Percentiles rank a stretch among this genome's conserved stretches.
Conservation (phyloP, 495 filamentous ascomycete genomes). For the Podospora appendiculata region DNA sequence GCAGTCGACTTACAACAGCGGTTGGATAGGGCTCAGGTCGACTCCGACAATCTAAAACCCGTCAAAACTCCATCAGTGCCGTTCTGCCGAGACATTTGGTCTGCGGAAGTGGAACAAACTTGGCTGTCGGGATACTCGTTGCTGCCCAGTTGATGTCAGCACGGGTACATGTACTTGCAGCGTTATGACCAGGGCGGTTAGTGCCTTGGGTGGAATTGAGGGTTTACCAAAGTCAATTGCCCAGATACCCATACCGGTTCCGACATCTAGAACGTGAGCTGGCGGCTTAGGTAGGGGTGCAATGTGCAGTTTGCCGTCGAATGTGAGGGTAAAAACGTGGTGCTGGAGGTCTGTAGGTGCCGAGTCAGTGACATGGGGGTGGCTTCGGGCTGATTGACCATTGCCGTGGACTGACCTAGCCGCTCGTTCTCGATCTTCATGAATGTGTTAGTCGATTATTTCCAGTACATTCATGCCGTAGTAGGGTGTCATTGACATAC, state of each 20-base stretch:
- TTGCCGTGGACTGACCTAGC: background rate
- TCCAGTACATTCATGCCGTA: too few species aligned
- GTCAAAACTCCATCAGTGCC: too few species aligned
- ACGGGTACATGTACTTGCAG: background rate
- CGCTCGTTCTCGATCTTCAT: background rate
- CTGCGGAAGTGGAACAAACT: background rate
- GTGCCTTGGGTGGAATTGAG: background rate
- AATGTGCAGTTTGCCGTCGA: constrained; percentile 9
- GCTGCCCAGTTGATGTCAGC: background rate
- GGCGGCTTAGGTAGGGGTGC: background rate
- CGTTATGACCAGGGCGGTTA: too few species aligned
- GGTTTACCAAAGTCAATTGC: constrained; percentile 11
- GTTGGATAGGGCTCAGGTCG: constrained; percentile 41
- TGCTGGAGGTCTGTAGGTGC: background rate
- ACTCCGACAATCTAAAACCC: constrained; percentile 8
- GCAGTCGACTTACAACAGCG: constrained; percentile 26
- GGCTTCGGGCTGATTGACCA: too few species aligned
- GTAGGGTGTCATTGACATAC: background rate
- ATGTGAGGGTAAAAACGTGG: constrained; percentile 2
- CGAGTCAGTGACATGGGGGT: background rate
- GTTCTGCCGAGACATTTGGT: too few species aligned
- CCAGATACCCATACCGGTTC: constrained; percentile 21
- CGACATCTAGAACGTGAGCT: constrained; percentile 15
- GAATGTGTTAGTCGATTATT: too few species aligned
- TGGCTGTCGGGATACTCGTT: constrained; percentile 16